Conservation (phyloP, 345 rosid species). For the Gossypioides kirkii region DNA sequence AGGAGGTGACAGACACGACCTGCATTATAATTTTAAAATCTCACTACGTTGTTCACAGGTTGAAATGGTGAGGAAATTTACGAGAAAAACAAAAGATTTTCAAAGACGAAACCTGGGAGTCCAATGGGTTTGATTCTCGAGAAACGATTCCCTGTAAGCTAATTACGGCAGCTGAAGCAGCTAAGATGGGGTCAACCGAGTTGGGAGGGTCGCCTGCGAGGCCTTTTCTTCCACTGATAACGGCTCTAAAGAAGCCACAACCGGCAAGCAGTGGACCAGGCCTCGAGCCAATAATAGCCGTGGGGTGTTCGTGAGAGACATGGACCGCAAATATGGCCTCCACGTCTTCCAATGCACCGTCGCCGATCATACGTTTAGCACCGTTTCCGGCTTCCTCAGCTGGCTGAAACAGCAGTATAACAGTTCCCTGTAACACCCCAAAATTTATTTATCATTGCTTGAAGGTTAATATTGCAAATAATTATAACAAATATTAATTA, state of each 20-base stretch:
- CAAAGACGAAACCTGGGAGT: conserved; percentile 53
- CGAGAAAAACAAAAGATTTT: not conserved
- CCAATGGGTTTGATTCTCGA: conserved; percentile 82
- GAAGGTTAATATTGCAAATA: not conserved
- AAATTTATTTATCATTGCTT: not conserved
- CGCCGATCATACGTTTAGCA: conserved; percentile 76
- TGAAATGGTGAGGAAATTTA: not conserved
- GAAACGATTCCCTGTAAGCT: conserved; percentile 86
- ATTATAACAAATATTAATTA: too few species aligned
- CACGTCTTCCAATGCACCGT: conserved; percentile 63
- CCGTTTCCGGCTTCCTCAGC: conserved; percentile 99
- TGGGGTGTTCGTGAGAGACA: conserved; percentile 74
- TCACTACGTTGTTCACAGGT: not conserved
- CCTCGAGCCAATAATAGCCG: conserved; percentile 75
- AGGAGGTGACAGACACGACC: conserved; percentile 79
- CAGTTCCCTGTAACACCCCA: conserved; percentile 60
- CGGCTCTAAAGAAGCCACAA: conserved; percentile 78
- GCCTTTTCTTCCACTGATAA: conserved; percentile 33
- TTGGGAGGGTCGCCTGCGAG: conserved; percentile 22
- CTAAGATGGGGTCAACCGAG: conserved; percentile 48
- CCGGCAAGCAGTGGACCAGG: conserved; percentile 88
- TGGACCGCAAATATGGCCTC: conserved; percentile 82
- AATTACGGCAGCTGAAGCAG: conserved; percentile 71
- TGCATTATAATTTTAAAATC: conserved; percentile 2
- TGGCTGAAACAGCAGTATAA: conserved; percentile 77